Base-by-base conservation (phyloP, 257 asterid genomes). In the Salvia rosmarinus region DNA sequence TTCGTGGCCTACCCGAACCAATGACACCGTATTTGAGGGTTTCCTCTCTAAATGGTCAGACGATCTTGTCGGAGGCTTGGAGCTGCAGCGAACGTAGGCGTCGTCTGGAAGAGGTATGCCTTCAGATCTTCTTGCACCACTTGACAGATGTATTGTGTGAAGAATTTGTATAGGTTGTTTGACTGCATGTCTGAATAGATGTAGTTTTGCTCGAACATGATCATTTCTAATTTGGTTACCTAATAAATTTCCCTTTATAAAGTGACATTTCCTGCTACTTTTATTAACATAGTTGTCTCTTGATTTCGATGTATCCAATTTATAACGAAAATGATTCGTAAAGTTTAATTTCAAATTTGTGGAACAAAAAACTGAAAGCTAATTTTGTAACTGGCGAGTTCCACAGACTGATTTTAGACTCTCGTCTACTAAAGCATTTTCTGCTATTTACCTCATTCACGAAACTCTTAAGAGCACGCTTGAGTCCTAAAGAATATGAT, bases 121-220 rank as follows among this genome's bases (percentile, higher is more conserved):
- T 32, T 13, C 19, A 28, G 28, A 23, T 59, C 23, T 34, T 59
- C 66, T 35, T 59, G 30, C 47, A n/a, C 9, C 9, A 59, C 37
- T 59, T 16, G 44, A 16, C 17, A 3, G 20, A 56, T 12, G 63
- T 5, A 12, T 12, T 4, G 9, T 25, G 20, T 43, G 46, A n/a
- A 59, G 65, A 59, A 59, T 58, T 58, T 58, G 64, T 32, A 58
- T 30, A 58, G 64, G 21, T 58, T 14, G n/a, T 58, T 56, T 7
- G 39, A 55, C 39, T 25, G 17, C 9, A 55, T 55, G 62, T 55
- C 4, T 55, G 19, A 58, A 58, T 30, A 25, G 63, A 20, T 25
- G 6, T 28, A 56, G 63, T 54, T 54, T 7, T 17, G 4, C 11
- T 16, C 57, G 0, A 56, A 28, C 40, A 25, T 56, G 19, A 25